Base-by-base conservation (phyloP, 1,284 basidiomycete genomes). In the Takashimella koratensis region DNA sequence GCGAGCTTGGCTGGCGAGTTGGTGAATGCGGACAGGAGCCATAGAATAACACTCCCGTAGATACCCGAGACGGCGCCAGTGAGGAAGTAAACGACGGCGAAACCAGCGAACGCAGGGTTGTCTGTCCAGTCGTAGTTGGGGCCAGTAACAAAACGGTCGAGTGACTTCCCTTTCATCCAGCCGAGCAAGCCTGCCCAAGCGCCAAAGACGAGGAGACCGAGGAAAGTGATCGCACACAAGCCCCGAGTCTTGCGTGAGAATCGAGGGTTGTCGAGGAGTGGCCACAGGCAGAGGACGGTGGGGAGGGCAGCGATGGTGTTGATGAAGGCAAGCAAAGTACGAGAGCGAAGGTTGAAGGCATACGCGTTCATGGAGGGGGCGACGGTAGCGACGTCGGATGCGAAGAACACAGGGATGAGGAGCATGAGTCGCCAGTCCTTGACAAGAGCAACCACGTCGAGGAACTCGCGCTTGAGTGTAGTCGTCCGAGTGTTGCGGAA, bases 331-430 rank as follows among this genome's bases (percentile, higher is more conserved):
- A 51, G 20, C 6, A 51, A 23, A 19, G 50, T 51, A 5, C 50
- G 21, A 36, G 30, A 36, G 8, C 30, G 30, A 36, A 36, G 30
- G 30, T 36, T 36, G 30, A 36, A 41, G 16, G 50, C 50, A 41
- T 25, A 51, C 19, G 50, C 39, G 27, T 51, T 51, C 45, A 51
- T 47, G 8, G 50, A 46, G 21, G 44, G 50, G 16, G 50, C 20
- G 6, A 51, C 50, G 8, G 50, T 51, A 10, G 50, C 50, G 23
- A 51, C 44, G 23, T 43, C 44, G 25, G 39, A 24, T 19, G 50
- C 50, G 42, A 43, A 39, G 39, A 43, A 41, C 20, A 41, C 44
- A 19, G 27, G 45, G 26, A 41, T 20, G n/a, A 26, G 11, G 12
- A 46, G 19, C 39, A 47, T 51, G 13, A 36, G 30, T 36, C 30